Percentiles rank a stretch among this genome's conserved stretches.
phyloP scores from a whole-genome alignment of 495 filamentous ascomycete species.

The Cairneyella variabilis region DNA sequence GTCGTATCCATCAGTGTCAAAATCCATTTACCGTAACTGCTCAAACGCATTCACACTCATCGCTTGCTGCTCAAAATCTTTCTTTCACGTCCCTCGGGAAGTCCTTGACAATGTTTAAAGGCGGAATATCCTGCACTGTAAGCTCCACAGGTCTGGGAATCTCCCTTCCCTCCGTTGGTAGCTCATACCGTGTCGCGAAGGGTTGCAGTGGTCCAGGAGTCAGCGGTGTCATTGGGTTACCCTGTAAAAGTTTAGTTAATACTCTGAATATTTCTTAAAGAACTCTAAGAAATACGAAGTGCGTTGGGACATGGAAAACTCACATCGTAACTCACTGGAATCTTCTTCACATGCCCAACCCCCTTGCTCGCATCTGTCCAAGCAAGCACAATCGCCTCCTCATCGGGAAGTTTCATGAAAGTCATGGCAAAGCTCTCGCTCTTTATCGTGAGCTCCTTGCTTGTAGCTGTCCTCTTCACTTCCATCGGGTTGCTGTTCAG shows the following conservation, averaged over 20 bases:
- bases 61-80: too few relatives aligned
- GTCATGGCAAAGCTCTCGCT: slow-evolving; percentile 31
- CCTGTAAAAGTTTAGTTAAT: not conserved
- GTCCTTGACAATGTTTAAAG: not conserved
- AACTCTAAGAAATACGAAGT: not conserved
- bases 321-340: slow-evolving; percentile 20
- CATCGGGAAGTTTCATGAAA: slow-evolving; percentile 31
- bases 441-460: slow-evolving; percentile 30
- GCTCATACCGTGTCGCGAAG: slow-evolving; percentile 4
- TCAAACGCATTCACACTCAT: too few relatives aligned
- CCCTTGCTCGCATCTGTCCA: slow-evolving; percentile 31
- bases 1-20: too few relatives aligned
- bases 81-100: too few relatives aligned
- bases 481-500: slow-evolving; percentile 33
- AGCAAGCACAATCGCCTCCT: slow-evolving; percentile 32
- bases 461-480: slow-evolving; percentile 25
- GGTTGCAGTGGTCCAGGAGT: not conserved
- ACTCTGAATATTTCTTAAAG: not conserved
- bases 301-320: not conserved
- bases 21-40: too few relatives aligned
- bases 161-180: slow-evolving; percentile 13
- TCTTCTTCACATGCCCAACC: slow-evolving; percentile 31
- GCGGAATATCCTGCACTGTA: not conserved
- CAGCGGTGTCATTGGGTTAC: slow-evolving; percentile 5
- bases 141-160: slow-evolving; percentile 7